phyloP scores from a whole-genome alignment of 768 basidiomycete genomes.

The Boletus insuetus region DNA sequence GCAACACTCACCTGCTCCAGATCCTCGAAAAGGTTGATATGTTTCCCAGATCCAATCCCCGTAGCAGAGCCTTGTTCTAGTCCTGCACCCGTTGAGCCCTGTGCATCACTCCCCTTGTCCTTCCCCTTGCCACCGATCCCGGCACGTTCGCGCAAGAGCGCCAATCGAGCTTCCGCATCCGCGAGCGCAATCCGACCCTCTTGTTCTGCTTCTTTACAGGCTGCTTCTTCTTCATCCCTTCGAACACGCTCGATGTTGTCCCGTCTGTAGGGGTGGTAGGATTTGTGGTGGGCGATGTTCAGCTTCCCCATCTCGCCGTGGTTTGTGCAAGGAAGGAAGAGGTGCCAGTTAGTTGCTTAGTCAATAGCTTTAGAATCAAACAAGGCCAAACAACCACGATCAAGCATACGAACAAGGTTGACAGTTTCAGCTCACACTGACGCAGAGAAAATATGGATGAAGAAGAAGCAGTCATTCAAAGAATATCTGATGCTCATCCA shows the following conservation, averaged over 20 bases:
- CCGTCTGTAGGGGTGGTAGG: constrained; percentile 80
- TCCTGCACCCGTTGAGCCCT: background rate
- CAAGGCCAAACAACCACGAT: constrained; percentile 9
- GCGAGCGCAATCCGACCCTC: constrained; percentile 73
- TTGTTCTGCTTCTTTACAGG: constrained; percentile 59
- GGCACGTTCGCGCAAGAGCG: constrained; percentile 59
- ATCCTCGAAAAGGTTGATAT: constrained; percentile 85
- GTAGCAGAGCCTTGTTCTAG: background rate
- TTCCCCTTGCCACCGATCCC: constrained; percentile 41
- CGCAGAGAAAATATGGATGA: constrained; percentile 15
- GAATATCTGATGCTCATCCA: constrained; percentile 13
- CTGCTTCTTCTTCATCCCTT: constrained; percentile 80
- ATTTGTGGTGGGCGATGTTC: constrained; percentile 90
- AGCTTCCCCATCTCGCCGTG: constrained; percentile 32
- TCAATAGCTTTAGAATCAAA: constrained; percentile 15
- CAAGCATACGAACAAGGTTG: too few relatives aligned
- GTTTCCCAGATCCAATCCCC: constrained; percentile 44
- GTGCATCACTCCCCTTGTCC: constrained; percentile 34
- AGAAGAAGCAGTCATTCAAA: constrained; percentile 3
- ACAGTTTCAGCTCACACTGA: too few relatives aligned
- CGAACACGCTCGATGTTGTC: constrained; percentile 83
- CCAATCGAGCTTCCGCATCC: constrained; percentile 78
- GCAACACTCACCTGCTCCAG: constrained; percentile 57
- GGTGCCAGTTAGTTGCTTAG: constrained; percentile 4
- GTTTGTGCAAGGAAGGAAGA: background rate